These are phyloP conservation scores for Taphrina deformans DNA, from an alignment of 1,139 yeast species.

Conservation along the genomic window DNA sequence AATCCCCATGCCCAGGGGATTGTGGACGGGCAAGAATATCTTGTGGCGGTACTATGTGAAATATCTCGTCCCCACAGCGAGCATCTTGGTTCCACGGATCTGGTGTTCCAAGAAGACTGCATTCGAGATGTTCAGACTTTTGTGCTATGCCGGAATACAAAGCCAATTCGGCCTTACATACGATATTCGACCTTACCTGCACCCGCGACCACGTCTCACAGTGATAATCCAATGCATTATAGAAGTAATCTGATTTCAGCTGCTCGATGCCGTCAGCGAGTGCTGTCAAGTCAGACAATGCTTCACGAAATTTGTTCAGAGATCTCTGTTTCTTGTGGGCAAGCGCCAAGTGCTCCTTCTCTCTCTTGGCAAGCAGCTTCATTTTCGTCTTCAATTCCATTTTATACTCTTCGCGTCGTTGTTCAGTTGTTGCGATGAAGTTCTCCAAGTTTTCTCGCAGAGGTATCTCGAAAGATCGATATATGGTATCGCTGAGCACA, in stretches of 20 bases:
- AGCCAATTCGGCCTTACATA: constrained; percentile 76
- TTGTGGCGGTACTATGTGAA: constrained; percentile 32
- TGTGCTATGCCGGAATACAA: constrained; percentile 77
- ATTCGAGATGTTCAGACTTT: constrained; percentile 52
- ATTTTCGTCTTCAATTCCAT: constrained; percentile 55
- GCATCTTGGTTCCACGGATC: constrained; percentile 28
- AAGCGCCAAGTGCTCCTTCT: constrained; percentile 56
- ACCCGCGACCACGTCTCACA: constrained; percentile 60
- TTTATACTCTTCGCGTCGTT: constrained; percentile 58
- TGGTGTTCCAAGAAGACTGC: constrained; percentile 6
- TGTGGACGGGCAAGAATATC: constrained; percentile 29
- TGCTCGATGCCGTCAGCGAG: constrained; percentile 78
- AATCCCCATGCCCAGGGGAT: constrained; percentile 14
- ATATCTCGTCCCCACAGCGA: constrained; percentile 22
- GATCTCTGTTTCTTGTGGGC: constrained; percentile 59
- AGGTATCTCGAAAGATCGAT: constrained; percentile 59
- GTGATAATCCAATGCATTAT: constrained; percentile 58
- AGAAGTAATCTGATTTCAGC: constrained; percentile 71
- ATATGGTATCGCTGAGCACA: constrained; percentile 61
- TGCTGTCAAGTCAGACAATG: constrained; percentile 63
- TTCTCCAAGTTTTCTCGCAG: constrained; percentile 50
- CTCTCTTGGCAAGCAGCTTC: constrained; percentile 54
- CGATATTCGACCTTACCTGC: constrained; percentile 59
- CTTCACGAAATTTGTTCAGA: constrained; percentile 62
- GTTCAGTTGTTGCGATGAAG: constrained; percentile 46